Evolutionary conservation across 306 rosid species (phyloP).

Genomic region (Medicago truncatula): MtrunA17r5.0-ANR NC_053046.1:2502501-2503000

Average conservation of each 20-base stretch:
- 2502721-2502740: conserved; percentile 86
- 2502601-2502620: conserved; percentile 53
- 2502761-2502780: conserved; percentile 87
- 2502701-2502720: conserved; percentile 81
- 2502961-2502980: conserved; percentile 3
- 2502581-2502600: conserved; percentile 86
- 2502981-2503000: conserved; percentile 3
- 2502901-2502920: conserved; percentile 83
- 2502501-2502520: conserved; percentile 78
- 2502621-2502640: conserved; percentile 61
- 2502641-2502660: conserved; percentile 70
- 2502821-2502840: conserved; percentile 72
- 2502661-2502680: conserved; percentile 85
- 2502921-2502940: conserved; percentile 85
- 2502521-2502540: conserved; percentile 63
- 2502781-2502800: conserved; percentile 87
- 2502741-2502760: conserved; percentile 82
- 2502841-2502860: conserved; percentile 72
- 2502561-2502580: conserved; percentile 78
- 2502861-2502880: conserved; percentile 90
- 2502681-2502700: conserved; percentile 83
- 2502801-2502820: conserved; percentile 83
- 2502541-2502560: conserved; percentile 66
- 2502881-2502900: conserved; percentile 88
- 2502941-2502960: conserved; percentile 78